Evolutionary conservation across 768 basidiomycete genomes (phyloP).

Genomic region (Mrakia hoshinonis): DNA sequence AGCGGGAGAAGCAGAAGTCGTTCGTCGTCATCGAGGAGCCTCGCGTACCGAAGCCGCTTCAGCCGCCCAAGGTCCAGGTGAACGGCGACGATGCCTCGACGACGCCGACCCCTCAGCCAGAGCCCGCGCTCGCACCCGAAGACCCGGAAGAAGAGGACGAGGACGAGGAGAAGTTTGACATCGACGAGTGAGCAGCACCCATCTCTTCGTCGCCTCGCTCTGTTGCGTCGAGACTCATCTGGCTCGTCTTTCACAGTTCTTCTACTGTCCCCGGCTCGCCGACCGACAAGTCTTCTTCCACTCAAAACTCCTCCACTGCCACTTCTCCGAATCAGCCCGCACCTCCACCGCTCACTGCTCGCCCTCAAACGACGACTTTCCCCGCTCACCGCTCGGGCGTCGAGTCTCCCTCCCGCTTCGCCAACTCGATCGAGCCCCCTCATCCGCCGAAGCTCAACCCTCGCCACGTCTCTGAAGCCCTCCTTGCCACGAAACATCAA

Average conservation of each 20-base stretch:
- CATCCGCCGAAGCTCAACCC: constrained; percentile 37
- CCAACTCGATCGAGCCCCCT: constrained; percentile 18
- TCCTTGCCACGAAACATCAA: constrained; percentile 33
- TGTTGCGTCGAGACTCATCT: neutral
- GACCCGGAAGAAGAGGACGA: constrained; percentile 47
- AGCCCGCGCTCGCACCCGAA: constrained; percentile 44
- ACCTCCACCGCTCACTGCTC: constrained; percentile 8
- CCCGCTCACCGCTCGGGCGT: constrained; percentile 37
- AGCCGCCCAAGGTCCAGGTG: constrained; percentile 10
- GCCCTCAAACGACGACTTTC: constrained; percentile 27
- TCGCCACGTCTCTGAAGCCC: constrained; percentile 40
- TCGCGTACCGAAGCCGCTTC: constrained; percentile 38
- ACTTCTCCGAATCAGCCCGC: constrained; percentile 22
- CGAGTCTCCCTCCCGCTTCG: constrained; percentile 41
- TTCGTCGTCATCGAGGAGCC: constrained; percentile 96
- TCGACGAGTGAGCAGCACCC: constrained; percentile 56
- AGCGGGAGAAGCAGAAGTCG: constrained; percentile 80
- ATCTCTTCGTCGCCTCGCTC: neutral
- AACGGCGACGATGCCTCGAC: neutral
- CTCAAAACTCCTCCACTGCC: constrained; percentile 12
- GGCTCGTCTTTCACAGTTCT: neutral
- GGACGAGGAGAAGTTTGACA: constrained; percentile 79
- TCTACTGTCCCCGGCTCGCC: constrained; percentile 1
- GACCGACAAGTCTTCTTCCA: constrained; percentile 14
- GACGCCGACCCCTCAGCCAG: neutral